Evolutionary conservation across 164 flowering plant genomes (phyloP), one percentile per base, ranked within the genome.

Genomic region (Litsea cubeba): DNA sequence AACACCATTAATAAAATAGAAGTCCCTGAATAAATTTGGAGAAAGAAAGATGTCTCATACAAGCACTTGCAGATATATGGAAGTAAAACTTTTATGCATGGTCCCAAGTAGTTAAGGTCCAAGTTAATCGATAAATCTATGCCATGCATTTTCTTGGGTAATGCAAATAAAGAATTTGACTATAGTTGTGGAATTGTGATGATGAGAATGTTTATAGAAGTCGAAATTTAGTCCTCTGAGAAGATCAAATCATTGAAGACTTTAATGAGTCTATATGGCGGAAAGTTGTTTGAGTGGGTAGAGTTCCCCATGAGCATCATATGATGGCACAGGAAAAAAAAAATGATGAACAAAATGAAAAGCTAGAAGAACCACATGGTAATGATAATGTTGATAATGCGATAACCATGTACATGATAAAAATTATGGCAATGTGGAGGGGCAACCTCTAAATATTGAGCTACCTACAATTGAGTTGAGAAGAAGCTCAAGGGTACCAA

Each of bases 241-340:
- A 63, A 63, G 26, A 63, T 7, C 66, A 63, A 63, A 63, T 24
- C 22, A 63, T 63, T 63, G 66, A 24, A 63, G 66, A 63, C 28
- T 20, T 63, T 63, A 3, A 54, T 15, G n/a, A 54, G n/a, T 54
- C 22, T 24, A 22, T 5, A 11, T 1, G 25, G 5, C 0, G 1
- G 8, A 22, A 63, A 63, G 12, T 20, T 22, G 24, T 22, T 20
- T 10, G 66, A 24, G 12, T 11, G 46, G 26, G 23, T 22, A 63
- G 8, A 22, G 23, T 12, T 22, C 25, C 24, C 22, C 12, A 20
- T 18, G 10, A 0, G 10, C 66, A 63, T 22, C 24, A 7, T 63
- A 24, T 4, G 26, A 22, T 12, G 66, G 66, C 4, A 11, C 1
- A 58, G 17, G 5, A n/a, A 1, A 58, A n/a, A 6, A 35, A 35